Conservation (phyloP, 2,329 filamentous ascomycete species). For the Aspergillus japonicus region DNA sequence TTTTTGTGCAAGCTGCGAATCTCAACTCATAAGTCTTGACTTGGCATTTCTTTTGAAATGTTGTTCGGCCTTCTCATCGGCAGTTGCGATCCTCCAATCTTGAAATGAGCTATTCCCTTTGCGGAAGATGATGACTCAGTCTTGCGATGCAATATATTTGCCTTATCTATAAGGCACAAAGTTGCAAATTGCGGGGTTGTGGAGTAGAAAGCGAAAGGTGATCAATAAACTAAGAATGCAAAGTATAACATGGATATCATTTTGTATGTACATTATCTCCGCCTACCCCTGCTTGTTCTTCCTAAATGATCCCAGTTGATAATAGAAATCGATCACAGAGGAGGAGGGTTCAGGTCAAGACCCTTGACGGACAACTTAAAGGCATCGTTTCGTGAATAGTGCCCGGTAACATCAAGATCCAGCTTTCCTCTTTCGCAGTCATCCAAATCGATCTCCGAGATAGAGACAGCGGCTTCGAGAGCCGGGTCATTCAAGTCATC, state of each 20-base stretch:
- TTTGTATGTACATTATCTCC: not conserved
- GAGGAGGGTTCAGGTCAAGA: slow-evolving; percentile 60
- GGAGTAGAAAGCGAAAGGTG: not conserved
- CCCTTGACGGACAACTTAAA: slow-evolving; percentile 62
- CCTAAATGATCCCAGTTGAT: not conserved
- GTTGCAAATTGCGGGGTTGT: not conserved
- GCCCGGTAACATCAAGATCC: slow-evolving; percentile 81
- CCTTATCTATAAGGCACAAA: not conserved
- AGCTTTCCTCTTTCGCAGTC: slow-evolving; percentile 79
- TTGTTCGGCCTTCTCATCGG: not conserved
- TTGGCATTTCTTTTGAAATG: not conserved
- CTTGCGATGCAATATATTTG: too few relatives aligned
- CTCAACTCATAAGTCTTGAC: not conserved
- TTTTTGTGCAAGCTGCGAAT: not conserved
- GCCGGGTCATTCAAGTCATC: slow-evolving; percentile 42
- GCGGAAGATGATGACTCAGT: not conserved
- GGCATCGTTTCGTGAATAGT: slow-evolving; percentile 73
- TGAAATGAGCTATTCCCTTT: not conserved
- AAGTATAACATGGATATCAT: not conserved
- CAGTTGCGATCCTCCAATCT: not conserved
- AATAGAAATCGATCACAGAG: slow-evolving; percentile 20
- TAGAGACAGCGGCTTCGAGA: slow-evolving; percentile 54
- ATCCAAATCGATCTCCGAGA: slow-evolving; percentile 77
- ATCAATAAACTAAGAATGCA: not conserved
- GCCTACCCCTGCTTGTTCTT: rapidly evolving